Evolutionary conservation across 2,329 filamentous ascomycete species (phyloP), one percentile per base, ranked within the genome.

Genomic region (Ascochyta clinopodiicola): DNA sequence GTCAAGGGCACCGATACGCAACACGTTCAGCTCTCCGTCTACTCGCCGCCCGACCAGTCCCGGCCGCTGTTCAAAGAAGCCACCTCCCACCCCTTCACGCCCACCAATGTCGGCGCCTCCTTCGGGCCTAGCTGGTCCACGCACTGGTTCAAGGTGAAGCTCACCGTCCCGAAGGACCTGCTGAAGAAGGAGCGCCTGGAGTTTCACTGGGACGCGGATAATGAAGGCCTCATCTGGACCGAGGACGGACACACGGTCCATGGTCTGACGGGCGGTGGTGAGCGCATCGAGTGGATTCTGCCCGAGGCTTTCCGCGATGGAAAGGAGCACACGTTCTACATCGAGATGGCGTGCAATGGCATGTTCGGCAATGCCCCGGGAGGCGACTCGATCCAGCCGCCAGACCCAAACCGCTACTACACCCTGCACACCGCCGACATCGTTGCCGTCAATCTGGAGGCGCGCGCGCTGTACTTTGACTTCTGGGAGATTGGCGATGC

Each of bases 51-150:
- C 1, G 81, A 88, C 67, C 86, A 91, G 45, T 83, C 87, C 24
- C 87, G 95, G 15, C 95, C 95, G 2, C 88, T 88, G 3, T 99
- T 99, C 79, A 79, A 93, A 60, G 91, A 97, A 51, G 94, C 93
- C 12, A 86, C 81, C 12, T 83, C 81, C n/a, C 87, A 96, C 64
- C 79, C 88, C 6, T 99, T 94, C 79, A 84, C 83, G 46, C 83
- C 88, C 44, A 90, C 93, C 8, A 80, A 84, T 17, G 86, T 92
- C 50, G 93, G 94, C 56, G 83, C 89, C 54, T 86, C 82, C 6
- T 98, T 98, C 66, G 95, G 95, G 0, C 95, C 95, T 2, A 95
- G 92, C 32, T 99, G 95, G 95, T 90, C 92, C 1, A 99, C 95
- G 8, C 95, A 98, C 76, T 99, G 95, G 95, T 96, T 99, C 84